These are phyloP conservation scores for Aspergillus panamensis DNA, from an alignment of 495 filamentous ascomycete species.

Conservation along the genomic window DNA sequence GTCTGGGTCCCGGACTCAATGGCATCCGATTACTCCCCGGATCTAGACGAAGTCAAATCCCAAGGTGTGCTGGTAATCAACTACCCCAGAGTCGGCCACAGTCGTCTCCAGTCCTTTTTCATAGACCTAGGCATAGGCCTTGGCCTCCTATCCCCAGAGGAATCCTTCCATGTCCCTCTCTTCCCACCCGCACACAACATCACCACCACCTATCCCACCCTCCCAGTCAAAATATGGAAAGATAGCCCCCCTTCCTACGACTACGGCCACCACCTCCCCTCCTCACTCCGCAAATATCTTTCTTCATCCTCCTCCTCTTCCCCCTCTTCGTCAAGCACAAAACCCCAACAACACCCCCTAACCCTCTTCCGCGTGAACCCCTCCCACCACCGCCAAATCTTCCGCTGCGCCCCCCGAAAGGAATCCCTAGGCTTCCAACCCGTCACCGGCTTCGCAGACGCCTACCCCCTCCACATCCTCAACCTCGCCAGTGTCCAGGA, in stretches of 20 bases:
- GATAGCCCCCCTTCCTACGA: conserved; percentile 54
- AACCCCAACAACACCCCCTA: conserved; percentile 47
- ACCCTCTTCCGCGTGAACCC: conserved; percentile 71
- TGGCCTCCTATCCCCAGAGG: conserved; percentile 24
- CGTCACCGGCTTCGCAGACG: conserved; percentile 77
- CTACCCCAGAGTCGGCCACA: conserved; percentile 30
- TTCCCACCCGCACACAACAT: conserved; percentile 53
- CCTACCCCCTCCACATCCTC: conserved; percentile 82
- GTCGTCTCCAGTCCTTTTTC: conserved; percentile 9
- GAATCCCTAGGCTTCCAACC: conserved; percentile 70
- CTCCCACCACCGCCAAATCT: conserved; percentile 59
- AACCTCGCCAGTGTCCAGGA: conserved; percentile 71
- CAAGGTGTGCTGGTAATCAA: conserved; percentile 38
- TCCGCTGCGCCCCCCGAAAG: conserved; percentile 69
- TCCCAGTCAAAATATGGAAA: conserved; percentile 75
- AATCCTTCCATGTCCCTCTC: conserved; percentile 61
- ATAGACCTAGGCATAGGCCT: conserved; percentile 21
- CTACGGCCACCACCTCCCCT: conserved; percentile 48
- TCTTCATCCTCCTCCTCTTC: conserved; percentile 14
- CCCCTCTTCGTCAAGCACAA: conserved; percentile 17
- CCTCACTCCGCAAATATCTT: conserved; percentile 56
- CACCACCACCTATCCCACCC: conserved; percentile 53
- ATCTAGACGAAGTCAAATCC: conserved; percentile 34
- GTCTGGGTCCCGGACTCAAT: conserved; percentile 73
- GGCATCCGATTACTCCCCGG: conserved; percentile 40